Evolutionary conservation across 805 yeast genomes (phyloP).

Genomic region (Brettanomyces custersianus): DNA sequence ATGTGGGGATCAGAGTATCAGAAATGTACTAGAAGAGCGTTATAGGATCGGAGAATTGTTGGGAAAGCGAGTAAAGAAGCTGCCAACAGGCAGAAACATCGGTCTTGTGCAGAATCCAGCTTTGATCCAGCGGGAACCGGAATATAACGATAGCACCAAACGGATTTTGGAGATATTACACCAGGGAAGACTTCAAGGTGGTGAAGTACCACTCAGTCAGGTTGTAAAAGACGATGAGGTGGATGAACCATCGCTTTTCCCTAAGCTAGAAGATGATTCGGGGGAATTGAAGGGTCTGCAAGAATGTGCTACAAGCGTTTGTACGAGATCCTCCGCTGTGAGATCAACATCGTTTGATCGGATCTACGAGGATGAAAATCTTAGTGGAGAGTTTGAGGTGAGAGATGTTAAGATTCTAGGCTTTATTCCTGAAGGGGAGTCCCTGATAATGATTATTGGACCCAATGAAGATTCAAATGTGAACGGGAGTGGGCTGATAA

Average conservation of each 20-base stretch:
- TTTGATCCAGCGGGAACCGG: not conserved
- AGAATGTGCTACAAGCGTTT: too few species aligned
- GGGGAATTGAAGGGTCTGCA: too few species aligned
- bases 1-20: not conserved
- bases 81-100: not conserved
- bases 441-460: too few species aligned
- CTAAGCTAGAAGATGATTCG: not conserved
- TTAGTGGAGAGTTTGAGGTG: constrained; percentile 2
- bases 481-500: too few species aligned
- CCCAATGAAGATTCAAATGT: too few species aligned
- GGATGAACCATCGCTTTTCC: not conserved
- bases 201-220: not conserved
- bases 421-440: constrained; percentile 1
- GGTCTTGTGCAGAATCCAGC: not conserved
- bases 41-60: not conserved
- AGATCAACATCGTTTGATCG: constrained; percentile 2
- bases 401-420: constrained; percentile 4
- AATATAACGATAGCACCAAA: not conserved
- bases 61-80: not conserved
- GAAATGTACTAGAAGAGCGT: not conserved
- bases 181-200: not conserved
- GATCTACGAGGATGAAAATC: constrained; percentile 1
- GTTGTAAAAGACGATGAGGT: not conserved
- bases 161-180: not conserved
- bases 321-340: too few species aligned